These are phyloP conservation scores for Gentiana macrophylla DNA, from an alignment of 257 asterid species.

Conservation along the genomic window DNA sequence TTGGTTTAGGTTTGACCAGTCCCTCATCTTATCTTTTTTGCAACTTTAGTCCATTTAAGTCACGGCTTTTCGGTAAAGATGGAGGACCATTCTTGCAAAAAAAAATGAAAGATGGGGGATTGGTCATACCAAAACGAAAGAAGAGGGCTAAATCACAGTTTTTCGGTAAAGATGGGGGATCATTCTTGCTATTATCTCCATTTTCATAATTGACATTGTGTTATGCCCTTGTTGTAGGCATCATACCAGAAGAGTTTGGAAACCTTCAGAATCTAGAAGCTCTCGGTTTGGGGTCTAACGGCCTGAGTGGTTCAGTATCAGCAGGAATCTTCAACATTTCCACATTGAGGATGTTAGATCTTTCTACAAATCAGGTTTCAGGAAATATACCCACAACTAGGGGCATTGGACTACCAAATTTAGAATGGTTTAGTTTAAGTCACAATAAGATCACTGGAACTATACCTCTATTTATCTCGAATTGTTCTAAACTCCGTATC, in stretches of 20 bases:
- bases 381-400: slow-evolving; percentile 9
- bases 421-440: background rate
- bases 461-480: slow-evolving; percentile 19
- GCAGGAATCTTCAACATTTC: slow-evolving; percentile 27
- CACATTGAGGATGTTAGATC: slow-evolving; percentile 10
- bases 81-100: no score
- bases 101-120: no score
- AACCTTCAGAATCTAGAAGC: slow-evolving; percentile 18
- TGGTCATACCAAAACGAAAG: no score
- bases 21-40: no score
- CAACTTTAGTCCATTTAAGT: no score
- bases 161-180: no score
- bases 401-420: slow-evolving; percentile 5
- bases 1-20: no score
- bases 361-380: background rate
- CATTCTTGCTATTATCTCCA: no score
- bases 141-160: no score
- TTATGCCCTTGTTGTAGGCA: background rate
- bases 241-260: slow-evolving; percentile 26
- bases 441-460: slow-evolving; percentile 5
- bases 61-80: no score
- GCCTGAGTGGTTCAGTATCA: slow-evolving; percentile 16
- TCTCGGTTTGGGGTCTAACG: slow-evolving; percentile 1
- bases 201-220: no score
- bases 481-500: slow-evolving; percentile 10